Evolutionary conservation across 805 yeast species (phyloP), one percentile per base, ranked within the genome.

Genomic region (Lipomyces chichibuensis): DNA sequence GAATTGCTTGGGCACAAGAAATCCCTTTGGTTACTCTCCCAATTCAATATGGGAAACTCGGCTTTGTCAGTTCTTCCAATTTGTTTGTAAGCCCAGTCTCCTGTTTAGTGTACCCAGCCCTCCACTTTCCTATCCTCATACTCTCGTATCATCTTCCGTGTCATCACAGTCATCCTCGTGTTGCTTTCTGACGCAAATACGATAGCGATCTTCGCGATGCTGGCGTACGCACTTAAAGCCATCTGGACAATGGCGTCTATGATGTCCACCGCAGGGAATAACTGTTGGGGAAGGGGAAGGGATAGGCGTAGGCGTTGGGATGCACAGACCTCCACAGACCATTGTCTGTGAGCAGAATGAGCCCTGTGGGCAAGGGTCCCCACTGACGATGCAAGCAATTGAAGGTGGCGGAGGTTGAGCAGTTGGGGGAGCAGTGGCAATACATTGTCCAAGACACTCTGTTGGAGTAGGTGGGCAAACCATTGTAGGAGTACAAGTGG

Each of bases 351-450:
- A 25, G 29, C 55, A 52, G 14, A 52, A 23, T 52, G 55, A 20
- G 55, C 55, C 55, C n/a, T 27, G 13, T 52, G 55, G 55, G 55
- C 55, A 52, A 17, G 29, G 32, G 8, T 9, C 25, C n/a, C 55
- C 55, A 9, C 55, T 32, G 32, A 52, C 55, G 27, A 52, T 52
- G 29, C 55, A 52, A 1, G 55, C 17, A 23, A 52, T 52, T 7
- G 55, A 52, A 52, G 55, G 55, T 25, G 11, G 17, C 32, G 55
- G 55, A 1, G 55, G 55, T 32, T 52, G 55, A 23, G 32, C 55
- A 17, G 55, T 52, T 23, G 55, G 55, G n/a, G 55, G 55, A 23
- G 55, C 55, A 8, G 55, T 52, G 55, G 55, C 55, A 20, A 52
- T 27, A 17, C 55, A 52, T 52, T 52, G 55, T 4, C 55, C 55